A percentile compares a stretch with the other conserved stretches of the same genome.
Evolutionary conservation across 1,284 basidiomycete genomes (phyloP).

Genomic region (Trichosporon ovoides): DNA sequence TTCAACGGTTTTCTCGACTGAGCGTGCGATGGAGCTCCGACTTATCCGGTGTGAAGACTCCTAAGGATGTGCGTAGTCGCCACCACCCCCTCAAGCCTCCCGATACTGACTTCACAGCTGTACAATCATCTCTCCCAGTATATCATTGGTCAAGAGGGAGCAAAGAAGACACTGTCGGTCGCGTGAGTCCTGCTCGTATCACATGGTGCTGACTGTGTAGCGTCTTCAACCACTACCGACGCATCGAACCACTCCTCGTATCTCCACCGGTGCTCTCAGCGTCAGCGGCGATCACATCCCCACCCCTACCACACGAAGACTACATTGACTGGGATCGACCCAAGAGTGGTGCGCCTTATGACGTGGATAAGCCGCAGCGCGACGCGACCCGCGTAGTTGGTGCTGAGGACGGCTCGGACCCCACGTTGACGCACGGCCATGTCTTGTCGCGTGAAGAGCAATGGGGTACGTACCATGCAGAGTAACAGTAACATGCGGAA

Average conservation of each 20-base stretch:
- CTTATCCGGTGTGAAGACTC: conserved; percentile 6
- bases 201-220: conserved; percentile 49
- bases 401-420: conserved; percentile 33
- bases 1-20: conserved; percentile 2
- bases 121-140: conserved; percentile 82
- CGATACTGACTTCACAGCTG: conserved; percentile 53
- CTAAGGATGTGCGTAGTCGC: conserved; percentile 18
- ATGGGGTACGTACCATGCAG: conserved; percentile 37
- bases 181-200: conserved; percentile 57
- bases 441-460: conserved; percentile 34
- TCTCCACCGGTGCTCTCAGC: conserved; percentile 48
- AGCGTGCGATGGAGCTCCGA: conserved; percentile 10
- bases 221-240: conserved; percentile 88
- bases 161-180: conserved; percentile 88
- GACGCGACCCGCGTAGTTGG: conserved; percentile 30
- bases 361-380: conserved; percentile 17
- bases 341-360: conserved; percentile 8
- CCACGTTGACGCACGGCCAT: conserved; percentile 35
- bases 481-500: too few relatives aligned
- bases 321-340: conserved; percentile 25
- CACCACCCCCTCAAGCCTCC: too few relatives aligned
- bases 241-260: conserved; percentile 52
- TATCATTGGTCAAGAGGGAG: conserved; percentile 84
- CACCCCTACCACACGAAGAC: conserved; percentile 7
- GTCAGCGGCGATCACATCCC: conserved; percentile 25